phyloP scores from a whole-genome alignment of 371 early-diverging fungal species.

The Mortierella sp. region DNA sequence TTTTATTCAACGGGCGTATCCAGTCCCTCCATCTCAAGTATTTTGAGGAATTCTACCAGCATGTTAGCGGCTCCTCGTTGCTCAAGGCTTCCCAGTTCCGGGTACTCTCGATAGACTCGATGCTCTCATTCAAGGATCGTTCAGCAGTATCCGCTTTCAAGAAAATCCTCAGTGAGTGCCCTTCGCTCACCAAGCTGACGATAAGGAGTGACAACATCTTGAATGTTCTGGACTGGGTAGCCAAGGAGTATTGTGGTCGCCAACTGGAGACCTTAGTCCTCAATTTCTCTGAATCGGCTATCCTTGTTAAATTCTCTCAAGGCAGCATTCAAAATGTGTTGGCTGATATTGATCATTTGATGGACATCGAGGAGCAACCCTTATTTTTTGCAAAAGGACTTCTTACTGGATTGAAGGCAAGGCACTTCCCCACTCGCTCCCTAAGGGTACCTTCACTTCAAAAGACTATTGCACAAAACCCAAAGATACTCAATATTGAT shows the following conservation, averaged over 20 bases:
- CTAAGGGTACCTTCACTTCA: too few relatives aligned
- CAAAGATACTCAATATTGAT: too few relatives aligned
- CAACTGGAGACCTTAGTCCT: not conserved
- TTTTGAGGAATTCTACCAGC: slow-evolving; percentile 16
- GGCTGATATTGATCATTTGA: too few relatives aligned
- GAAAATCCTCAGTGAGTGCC: not conserved
- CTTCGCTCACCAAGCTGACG: not conserved
- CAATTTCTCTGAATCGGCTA: not conserved
- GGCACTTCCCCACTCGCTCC: too few relatives aligned
- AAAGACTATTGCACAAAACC: too few relatives aligned
- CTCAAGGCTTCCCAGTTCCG: not conserved
- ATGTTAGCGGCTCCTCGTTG: not conserved
- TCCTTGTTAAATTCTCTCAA: too few relatives aligned
- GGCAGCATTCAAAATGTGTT: too few relatives aligned
- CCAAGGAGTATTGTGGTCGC: not conserved
- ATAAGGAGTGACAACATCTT: not conserved
- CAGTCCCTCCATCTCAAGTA: slow-evolving; percentile 1
- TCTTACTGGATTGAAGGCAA: too few relatives aligned
- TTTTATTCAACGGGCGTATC: slow-evolving; percentile 8
- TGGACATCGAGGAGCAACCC: too few relatives aligned
- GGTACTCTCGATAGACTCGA: slow-evolving; percentile 5
- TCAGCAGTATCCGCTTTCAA: not conserved
- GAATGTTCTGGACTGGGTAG: not conserved
- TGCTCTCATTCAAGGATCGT: not conserved
- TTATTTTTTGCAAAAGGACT: too few relatives aligned